Evolutionary conservation across 768 basidiomycete genomes (phyloP).

Genomic region (Suillus subluteus): DNA sequence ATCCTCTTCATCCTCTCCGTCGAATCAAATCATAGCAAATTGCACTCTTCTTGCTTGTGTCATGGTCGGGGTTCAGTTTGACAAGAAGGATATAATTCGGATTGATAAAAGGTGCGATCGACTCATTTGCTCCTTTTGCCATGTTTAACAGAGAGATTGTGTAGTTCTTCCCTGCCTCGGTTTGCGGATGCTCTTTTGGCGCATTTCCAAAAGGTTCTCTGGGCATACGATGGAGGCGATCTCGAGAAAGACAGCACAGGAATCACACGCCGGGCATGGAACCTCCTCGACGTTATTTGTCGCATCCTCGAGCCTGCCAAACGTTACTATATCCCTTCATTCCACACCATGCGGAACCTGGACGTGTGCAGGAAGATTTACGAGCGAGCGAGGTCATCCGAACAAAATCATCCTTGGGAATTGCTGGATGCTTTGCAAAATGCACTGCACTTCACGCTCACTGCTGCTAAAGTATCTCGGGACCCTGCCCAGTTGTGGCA

Average conservation of each 20-base stretch:
- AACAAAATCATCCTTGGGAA: background rate
- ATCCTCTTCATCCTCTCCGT: background rate
- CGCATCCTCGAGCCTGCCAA: background rate
- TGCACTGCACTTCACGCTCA: background rate
- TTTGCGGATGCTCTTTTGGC: background rate
- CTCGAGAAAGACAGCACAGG: background rate
- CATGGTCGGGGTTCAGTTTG: background rate
- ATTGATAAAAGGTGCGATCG: background rate
- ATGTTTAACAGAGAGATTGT: background rate
- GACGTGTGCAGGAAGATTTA: background rate
- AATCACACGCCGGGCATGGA: background rate
- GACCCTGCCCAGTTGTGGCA: background rate
- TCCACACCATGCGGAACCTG: background rate
- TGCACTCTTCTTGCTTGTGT: background rate
- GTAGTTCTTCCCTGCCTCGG: background rate
- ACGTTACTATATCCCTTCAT: background rate
- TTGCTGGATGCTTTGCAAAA: background rate
- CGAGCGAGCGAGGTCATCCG: background rate
- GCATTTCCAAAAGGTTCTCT: background rate
- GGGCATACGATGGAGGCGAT: background rate
- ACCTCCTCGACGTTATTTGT: background rate
- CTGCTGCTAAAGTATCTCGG: background rate
- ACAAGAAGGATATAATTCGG: background rate
- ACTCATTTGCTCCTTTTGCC: background rate
- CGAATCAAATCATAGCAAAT: background rate